Evolutionary conservation across 768 basidiomycete genomes (phyloP).

Genomic region (Calvatia gigantea): DNA sequence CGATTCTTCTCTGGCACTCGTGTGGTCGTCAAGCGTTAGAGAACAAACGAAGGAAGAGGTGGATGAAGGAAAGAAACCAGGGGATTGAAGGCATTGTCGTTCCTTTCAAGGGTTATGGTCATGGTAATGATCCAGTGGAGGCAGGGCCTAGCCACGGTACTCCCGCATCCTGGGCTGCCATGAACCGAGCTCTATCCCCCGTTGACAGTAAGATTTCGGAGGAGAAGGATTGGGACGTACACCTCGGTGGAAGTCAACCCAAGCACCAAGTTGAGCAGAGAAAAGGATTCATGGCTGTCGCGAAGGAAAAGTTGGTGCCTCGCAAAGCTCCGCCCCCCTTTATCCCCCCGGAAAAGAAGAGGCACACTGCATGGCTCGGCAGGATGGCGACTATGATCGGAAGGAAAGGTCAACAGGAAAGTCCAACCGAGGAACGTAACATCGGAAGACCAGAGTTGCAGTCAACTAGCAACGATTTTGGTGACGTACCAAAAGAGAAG

Average conservation of each 20-base stretch:
- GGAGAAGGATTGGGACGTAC: constrained; percentile 2
- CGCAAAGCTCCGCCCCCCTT: constrained; percentile 5
- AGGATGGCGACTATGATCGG: constrained; percentile 26
- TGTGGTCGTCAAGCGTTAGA: constrained; percentile 49
- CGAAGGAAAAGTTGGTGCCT: constrained; percentile 3
- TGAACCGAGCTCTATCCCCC: background rate
- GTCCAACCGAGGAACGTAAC: constrained; percentile 6
- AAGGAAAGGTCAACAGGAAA: constrained; percentile 18
- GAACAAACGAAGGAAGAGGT: constrained; percentile 43
- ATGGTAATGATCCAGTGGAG: constrained; percentile 13
- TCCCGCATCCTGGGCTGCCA: background rate
- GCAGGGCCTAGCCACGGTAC: constrained; percentile 3
- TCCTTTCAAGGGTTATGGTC: constrained; percentile 23
- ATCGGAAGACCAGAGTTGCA: constrained; percentile 7
- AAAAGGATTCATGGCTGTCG: constrained; percentile 12
- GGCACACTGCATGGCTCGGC: constrained; percentile 30
- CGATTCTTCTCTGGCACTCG: constrained; percentile 70
- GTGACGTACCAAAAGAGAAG: background rate
- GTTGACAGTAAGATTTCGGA: background rate
- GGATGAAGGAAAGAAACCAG: constrained; percentile 47
- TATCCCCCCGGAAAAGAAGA: constrained; percentile 5
- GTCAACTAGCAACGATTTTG: constrained; percentile 11
- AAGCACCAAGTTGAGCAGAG: constrained; percentile 16
- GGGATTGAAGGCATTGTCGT: constrained; percentile 39
- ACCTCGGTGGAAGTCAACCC: constrained; percentile 14